Percentiles rank a stretch among this genome's conserved stretches.
These are phyloP conservation scores for Cicer yamashitae DNA, from an alignment of 306 rosid species.

Conservation along the genomic window DNA sequence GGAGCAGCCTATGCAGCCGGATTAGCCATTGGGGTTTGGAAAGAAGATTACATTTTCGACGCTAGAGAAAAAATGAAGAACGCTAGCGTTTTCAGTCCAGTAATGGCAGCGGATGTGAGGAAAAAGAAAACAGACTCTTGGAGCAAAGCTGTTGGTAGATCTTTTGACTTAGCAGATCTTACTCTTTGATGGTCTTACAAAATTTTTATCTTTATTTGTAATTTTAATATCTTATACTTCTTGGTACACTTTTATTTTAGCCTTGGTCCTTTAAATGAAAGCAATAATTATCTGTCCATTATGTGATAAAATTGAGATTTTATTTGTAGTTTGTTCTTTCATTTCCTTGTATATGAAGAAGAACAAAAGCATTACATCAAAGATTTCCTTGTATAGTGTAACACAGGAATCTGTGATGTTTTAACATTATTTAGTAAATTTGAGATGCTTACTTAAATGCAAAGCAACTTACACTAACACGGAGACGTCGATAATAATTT, in stretches of 20 bases:
- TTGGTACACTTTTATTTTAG: neutral
- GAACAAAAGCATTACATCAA: neutral
- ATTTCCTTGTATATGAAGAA: slow-evolving; percentile 29
- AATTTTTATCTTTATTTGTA: neutral
- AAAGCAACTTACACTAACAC: too few relatives aligned
- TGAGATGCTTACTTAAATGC: too few relatives aligned
- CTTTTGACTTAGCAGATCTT: slow-evolving; percentile 88
- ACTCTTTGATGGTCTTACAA: slow-evolving; percentile 51
- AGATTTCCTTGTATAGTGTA: neutral
- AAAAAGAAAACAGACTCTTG: slow-evolving; percentile 77
- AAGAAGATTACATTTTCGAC: slow-evolving; percentile 61
- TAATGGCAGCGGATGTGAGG: slow-evolving; percentile 58
- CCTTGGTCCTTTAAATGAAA: neutral
- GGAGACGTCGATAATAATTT: too few relatives aligned
- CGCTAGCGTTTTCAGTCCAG: slow-evolving; percentile 57
- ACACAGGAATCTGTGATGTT: too few relatives aligned
- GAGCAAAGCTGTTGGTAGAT: slow-evolving; percentile 82
- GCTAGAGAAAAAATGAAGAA: slow-evolving; percentile 51
- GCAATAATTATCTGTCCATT: neutral
- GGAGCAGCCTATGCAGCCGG: slow-evolving; percentile 99
- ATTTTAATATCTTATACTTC: neutral
- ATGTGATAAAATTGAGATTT: neutral
- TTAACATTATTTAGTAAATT: too few relatives aligned
- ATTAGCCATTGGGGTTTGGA: slow-evolving; percentile 84
- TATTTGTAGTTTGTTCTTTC: neutral